Conservation (phyloP, 1,284 basidiomycete genomes). For the Sanghuangporus baumii region DNA sequence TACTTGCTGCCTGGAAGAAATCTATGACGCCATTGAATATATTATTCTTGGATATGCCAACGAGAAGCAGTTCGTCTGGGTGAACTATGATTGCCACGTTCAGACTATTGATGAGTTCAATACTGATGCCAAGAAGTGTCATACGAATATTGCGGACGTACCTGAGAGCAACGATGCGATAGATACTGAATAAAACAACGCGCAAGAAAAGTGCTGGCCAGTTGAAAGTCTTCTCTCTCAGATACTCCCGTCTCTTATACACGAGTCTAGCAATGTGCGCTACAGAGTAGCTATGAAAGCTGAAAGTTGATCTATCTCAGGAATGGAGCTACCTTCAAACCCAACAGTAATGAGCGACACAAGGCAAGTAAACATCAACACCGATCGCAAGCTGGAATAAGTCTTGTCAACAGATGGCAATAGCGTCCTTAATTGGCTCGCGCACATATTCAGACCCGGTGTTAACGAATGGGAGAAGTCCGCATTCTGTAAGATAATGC, state of each 20-base stretch:
- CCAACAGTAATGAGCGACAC: slow-evolving; percentile 12
- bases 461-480: slow-evolving; percentile 4
- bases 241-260: neutral
- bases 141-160: neutral
- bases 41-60: slow-evolving; percentile 14
- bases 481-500: slow-evolving; percentile 14
- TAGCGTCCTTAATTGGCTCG: neutral
- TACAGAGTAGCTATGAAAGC: neutral
- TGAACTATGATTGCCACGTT: slow-evolving; percentile 13
- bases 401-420: neutral
- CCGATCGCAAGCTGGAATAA: slow-evolving; percentile 2
- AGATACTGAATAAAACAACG: slow-evolving; percentile 15
- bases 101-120: neutral
- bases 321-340: slow-evolving; percentile 11
- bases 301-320: neutral
- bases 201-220: slow-evolving; percentile 14
- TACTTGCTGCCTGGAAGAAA: slow-evolving; percentile 15
- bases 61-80: slow-evolving; percentile 16
- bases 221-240: neutral
- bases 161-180: slow-evolving; percentile 14
- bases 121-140: neutral
- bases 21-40: slow-evolving; percentile 17
- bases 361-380: slow-evolving; percentile 1
- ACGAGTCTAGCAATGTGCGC: slow-evolving; percentile 6
- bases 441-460: slow-evolving; percentile 6